phyloP scores from a whole-genome alignment of 768 basidiomycete species.

The Calocybe gangraenosa region DNA sequence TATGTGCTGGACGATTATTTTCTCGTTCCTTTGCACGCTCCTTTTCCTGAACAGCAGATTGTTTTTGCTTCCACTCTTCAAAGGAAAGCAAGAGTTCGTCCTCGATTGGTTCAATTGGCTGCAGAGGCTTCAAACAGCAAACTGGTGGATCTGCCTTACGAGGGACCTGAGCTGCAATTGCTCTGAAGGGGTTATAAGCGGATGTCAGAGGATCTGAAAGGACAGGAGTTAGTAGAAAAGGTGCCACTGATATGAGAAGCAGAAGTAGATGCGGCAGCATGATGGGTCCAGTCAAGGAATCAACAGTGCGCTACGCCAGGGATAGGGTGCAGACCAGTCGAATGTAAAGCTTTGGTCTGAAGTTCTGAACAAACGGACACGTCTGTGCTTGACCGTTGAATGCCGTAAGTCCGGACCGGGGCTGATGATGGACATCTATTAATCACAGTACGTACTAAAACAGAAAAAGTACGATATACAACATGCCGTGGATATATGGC shows the following conservation, averaged over 20 bases:
- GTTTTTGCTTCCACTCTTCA: constrained; percentile 84
- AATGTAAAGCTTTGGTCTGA: too few species aligned
- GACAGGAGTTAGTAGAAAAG: constrained; percentile 8
- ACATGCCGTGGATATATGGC: neutral
- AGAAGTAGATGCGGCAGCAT: constrained; percentile 15
- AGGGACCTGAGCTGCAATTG: constrained; percentile 43
- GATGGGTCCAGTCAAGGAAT: constrained; percentile 9
- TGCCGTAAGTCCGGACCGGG: too few species aligned
- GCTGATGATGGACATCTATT: too few species aligned
- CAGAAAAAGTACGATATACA: neutral
- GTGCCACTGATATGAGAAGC: constrained; percentile 7
- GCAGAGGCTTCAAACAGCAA: constrained; percentile 63
- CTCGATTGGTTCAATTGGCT: constrained; percentile 44
- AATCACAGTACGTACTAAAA: neutral
- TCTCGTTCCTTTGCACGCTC: constrained; percentile 24
- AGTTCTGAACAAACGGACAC: too few species aligned
- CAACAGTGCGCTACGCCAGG: neutral
- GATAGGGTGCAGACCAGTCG: too few species aligned
- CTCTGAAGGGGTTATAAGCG: constrained; percentile 59
- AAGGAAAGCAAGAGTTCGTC: constrained; percentile 74
- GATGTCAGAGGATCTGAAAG: constrained; percentile 21
- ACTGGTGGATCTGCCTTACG: constrained; percentile 53
- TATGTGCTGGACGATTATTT: constrained; percentile 15
- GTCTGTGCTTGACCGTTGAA: too few species aligned
- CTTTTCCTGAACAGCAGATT: constrained; percentile 36